phyloP scores from a whole-genome alignment of 805 yeast genomes.

The Metschnikowia aberdeeniae region DNA sequence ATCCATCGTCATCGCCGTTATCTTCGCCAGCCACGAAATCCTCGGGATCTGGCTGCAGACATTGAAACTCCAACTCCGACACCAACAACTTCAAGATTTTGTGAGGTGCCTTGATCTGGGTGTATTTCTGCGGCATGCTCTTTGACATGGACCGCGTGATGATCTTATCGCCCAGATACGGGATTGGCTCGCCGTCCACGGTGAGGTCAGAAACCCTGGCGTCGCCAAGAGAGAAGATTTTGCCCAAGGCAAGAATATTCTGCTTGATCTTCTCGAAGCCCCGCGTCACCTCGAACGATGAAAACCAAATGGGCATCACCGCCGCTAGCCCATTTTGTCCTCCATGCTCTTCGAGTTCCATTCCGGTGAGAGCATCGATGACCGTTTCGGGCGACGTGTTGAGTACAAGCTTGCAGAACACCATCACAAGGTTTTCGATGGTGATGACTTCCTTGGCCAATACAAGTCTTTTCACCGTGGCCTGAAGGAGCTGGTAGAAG shows the following conservation, averaged over 20 bases:
- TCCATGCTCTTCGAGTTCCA: constrained; percentile 22
- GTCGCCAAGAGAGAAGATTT: constrained; percentile 59
- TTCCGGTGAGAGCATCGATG: constrained; percentile 50
- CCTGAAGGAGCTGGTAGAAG: constrained; percentile 59
- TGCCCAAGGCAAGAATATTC: constrained; percentile 66
- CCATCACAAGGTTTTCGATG: constrained; percentile 69
- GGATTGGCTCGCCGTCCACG: constrained; percentile 77
- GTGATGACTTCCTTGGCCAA: constrained; percentile 67
- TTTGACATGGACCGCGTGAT: constrained; percentile 83
- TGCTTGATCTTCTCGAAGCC: constrained; percentile 71
- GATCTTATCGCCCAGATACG: constrained; percentile 60
- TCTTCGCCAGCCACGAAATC: constrained; percentile 29
- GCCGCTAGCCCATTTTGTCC: constrained; percentile 45
- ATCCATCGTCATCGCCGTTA: constrained; percentile 42
- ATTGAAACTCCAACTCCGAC: constrained; percentile 65
- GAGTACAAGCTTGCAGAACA: constrained; percentile 68
- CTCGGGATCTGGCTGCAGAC: constrained; percentile 44
- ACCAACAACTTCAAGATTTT: constrained; percentile 71
- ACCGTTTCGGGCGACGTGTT: constrained; percentile 56
- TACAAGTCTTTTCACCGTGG: constrained; percentile 64
- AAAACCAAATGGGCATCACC: constrained; percentile 78
- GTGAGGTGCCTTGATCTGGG: constrained; percentile 61
- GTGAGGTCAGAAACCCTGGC: constrained; percentile 43
- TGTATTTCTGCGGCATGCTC: constrained; percentile 55
- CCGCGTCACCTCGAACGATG: constrained; percentile 71